Evolutionary conservation across 2,329 filamentous ascomycete genomes (phyloP).

Genomic region (Furcasterigmium sp.): DNA sequence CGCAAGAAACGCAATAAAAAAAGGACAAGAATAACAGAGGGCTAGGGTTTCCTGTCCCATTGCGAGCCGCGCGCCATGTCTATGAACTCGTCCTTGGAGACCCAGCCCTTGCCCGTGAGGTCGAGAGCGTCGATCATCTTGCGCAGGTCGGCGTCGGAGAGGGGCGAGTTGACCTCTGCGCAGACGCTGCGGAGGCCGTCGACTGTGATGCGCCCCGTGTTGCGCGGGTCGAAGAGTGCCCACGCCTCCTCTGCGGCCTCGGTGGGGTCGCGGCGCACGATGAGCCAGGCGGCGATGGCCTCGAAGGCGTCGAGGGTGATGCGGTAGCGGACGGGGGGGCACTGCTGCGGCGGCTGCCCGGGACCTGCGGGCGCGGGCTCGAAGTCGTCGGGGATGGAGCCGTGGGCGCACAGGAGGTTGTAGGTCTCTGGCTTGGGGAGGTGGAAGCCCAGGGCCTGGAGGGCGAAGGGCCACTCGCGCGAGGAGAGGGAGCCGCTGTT

Average conservation of each 20-base stretch:
- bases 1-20: background rate
- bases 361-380: constrained; percentile 31
- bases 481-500: constrained; percentile 93
- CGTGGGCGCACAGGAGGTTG: constrained; percentile 73
- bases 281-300: constrained; percentile 71
- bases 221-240: constrained; percentile 84
- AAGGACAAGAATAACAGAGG: background rate
- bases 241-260: constrained; percentile 93
- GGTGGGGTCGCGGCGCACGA: constrained; percentile 75
- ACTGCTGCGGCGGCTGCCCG: constrained; percentile 42
- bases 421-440: constrained; percentile 82
- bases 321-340: constrained; percentile 62
- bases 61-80: constrained; percentile 35
- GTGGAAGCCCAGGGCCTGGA: constrained; percentile 93
- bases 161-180: constrained; percentile 74
- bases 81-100: constrained; percentile 64
- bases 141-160: constrained; percentile 86
- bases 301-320: constrained; percentile 71
- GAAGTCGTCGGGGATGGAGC: constrained; percentile 60
- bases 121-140: constrained; percentile 99
- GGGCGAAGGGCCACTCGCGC: constrained; percentile 94
- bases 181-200: constrained; percentile 85
- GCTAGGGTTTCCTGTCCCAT: background rate
- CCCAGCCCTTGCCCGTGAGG: constrained; percentile 82
- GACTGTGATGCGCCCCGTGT: constrained; percentile 85